Base-by-base conservation (phyloP, 1,284 basidiomycete genomes). In the Pisolithus thermaeus region DNA sequence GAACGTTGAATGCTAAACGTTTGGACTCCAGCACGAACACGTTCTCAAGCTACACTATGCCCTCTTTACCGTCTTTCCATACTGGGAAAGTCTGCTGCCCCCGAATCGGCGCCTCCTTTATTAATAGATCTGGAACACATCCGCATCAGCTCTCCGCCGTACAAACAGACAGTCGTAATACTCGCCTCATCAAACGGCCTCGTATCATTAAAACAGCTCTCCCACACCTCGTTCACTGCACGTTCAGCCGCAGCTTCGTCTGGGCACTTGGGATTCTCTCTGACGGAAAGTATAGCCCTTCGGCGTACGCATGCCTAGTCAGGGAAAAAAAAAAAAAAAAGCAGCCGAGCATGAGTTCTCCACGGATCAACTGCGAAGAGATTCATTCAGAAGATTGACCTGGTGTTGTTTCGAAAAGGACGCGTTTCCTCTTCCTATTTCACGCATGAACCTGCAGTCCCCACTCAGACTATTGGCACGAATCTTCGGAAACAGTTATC, bases 211-310 rank as follows among this genome's bases (percentile, higher is more conserved):
- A 94, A 96, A 70, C 96, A 99, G 61, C 90, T 92, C 61, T 93
- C 90, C 87, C 90, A 99, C 42, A 97, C 96, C 68, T 97, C 92
- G 59, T 97, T 96, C 46, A 98, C 95, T 2, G 84, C 92, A 52
- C 80, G 78, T 66, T 93, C 90, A 5, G 96, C 96, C 46, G 87
- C 77, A 12, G 79, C 87, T 44, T 75, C 71, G 58, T 86, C 80
- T 2, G 83, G 83, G 65, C 92, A 98, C n/a, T 78, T 75, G 16
- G 91, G 85, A 65, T 97, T 94, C 11, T 79, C 79, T 39, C 77
- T 72, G 3, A 99, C 90, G 3, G 92, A 94, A 27, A 90, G 67
- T 8, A 92, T 76, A 3, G 96, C 93, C 55, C 95, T 78, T 35
- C 95, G 79, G 54, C 92, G 87, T 22, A 97, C 91, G 64, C 96